Evolutionary conservation across 176 grass and related monocot species (phyloP).

Genomic region (Oryza glaberrima): DNA sequence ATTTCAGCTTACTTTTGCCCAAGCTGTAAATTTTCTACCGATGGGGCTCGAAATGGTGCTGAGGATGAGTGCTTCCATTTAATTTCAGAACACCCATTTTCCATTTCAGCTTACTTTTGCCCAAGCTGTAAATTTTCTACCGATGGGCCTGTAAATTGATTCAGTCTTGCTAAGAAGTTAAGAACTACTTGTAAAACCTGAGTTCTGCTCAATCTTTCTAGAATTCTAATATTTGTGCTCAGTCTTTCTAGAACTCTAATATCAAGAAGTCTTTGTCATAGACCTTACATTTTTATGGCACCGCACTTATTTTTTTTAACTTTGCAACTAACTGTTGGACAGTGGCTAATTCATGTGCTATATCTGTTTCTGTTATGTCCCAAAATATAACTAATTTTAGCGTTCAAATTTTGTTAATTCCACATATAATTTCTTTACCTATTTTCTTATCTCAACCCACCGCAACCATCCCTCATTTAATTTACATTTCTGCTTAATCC

Average conservation of each 20-base stretch:
- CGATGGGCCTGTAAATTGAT: slow-evolving; percentile 57
- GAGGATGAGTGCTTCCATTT: slow-evolving; percentile 80
- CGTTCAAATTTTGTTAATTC: no score
- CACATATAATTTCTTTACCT: no score
- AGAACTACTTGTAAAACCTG: slow-evolving; percentile 31
- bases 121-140: slow-evolving; percentile 57
- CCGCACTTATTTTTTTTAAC: not conserved
- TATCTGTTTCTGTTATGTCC: not conserved
- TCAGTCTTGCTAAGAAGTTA: slow-evolving; percentile 39
- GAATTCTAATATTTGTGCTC: slow-evolving; percentile 37
- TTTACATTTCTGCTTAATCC: no score
- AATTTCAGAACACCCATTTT: slow-evolving; percentile 40
- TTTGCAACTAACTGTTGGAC: slow-evolving; percentile 7
- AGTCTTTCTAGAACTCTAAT: slow-evolving; percentile 40
- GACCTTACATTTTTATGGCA: not conserved
- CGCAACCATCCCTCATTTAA: no score
- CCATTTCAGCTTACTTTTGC: slow-evolving; percentile 33
- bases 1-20: slow-evolving; percentile 38
- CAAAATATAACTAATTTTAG: not conserved
- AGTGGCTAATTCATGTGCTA: not conserved
- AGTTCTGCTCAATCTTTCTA: slow-evolving; percentile 36
- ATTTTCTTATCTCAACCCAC: no score
- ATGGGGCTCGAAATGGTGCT: slow-evolving; percentile 78
- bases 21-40: slow-evolving; percentile 51
- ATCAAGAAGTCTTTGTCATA: slow-evolving; percentile 12